Conservation (phyloP, 208 protist genomes). For the Lotmaria passim region DNA sequence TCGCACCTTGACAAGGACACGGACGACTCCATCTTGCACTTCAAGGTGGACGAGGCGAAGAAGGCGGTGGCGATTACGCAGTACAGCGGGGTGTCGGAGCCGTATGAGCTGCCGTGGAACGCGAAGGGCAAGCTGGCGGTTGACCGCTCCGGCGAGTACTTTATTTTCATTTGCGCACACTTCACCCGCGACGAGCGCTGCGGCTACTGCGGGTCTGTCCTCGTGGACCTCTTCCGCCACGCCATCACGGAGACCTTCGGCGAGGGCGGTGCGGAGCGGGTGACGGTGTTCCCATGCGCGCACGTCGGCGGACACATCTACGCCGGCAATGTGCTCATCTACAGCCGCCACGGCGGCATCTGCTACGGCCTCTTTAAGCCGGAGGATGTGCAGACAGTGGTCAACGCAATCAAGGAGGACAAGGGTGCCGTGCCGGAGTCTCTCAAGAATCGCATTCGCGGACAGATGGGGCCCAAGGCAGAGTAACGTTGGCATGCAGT, state of each 20-base stretch:
- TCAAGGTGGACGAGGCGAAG: conserved; percentile 46
- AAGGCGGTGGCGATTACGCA: conserved; percentile 57
- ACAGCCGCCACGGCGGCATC: conserved; percentile 80
- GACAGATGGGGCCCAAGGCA: conserved; percentile 33
- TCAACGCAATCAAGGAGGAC: conserved; percentile 59
- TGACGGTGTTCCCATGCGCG: conserved; percentile 76
- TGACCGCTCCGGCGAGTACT: conserved; percentile 80
- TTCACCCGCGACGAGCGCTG: conserved; percentile 80
- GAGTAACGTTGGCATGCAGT: conserved; percentile 6
- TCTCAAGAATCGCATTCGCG: conserved; percentile 64
- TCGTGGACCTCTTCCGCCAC: conserved; percentile 81
- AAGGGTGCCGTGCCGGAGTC: conserved; percentile 56
- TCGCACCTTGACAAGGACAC: conserved; percentile 41
- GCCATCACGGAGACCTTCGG: conserved; percentile 46
- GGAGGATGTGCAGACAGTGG: conserved; percentile 64
- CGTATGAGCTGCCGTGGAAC: conserved; percentile 69
- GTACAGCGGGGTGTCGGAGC: conserved; percentile 50
- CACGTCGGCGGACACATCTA: conserved; percentile 92
- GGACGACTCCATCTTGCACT: conserved; percentile 71
- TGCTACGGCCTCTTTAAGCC: conserved; percentile 91
- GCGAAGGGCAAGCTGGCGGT: conserved; percentile 66
- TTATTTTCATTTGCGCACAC: conserved; percentile 90
- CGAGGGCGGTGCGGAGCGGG: conserved; percentile 34
- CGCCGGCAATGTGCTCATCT: conserved; percentile 91
- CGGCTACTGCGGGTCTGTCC: conserved; percentile 88